Percentiles rank a stretch among this genome's conserved stretches.
phyloP scores from a whole-genome alignment of 2,329 filamentous ascomycete species.

The Aspergillus ochraceus region DNA sequence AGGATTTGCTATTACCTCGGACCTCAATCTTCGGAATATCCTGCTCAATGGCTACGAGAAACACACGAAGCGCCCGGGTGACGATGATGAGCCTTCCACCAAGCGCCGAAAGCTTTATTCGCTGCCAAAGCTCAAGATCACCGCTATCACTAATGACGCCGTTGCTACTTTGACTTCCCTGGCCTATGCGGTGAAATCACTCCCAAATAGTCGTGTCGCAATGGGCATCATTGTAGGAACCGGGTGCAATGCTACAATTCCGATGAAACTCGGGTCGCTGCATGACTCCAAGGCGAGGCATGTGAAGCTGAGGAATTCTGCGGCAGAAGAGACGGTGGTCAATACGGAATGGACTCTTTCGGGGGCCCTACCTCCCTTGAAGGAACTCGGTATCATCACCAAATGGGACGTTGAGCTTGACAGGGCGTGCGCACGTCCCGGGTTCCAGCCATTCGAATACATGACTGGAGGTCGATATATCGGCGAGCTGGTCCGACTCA shows the following conservation, averaged over 20 bases:
- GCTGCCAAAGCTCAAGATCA: slow-evolving; percentile 67
- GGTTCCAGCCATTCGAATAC: slow-evolving; percentile 81
- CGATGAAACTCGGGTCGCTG: slow-evolving; percentile 63
- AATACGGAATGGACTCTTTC: slow-evolving; percentile 86
- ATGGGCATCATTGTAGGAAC: slow-evolving; percentile 84
- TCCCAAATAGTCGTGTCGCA: slow-evolving; percentile 62
- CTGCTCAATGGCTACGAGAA: slow-evolving; percentile 55
- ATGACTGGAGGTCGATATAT: slow-evolving; percentile 79
- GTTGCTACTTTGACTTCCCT: slow-evolving; percentile 78
- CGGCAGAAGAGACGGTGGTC: slow-evolving; percentile 68
- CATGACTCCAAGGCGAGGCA: slow-evolving; percentile 61
- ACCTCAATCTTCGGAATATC: slow-evolving; percentile 56
- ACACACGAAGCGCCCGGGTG: slow-evolving; percentile 45
- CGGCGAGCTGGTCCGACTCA: slow-evolving; percentile 71
- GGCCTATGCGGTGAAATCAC: slow-evolving; percentile 67
- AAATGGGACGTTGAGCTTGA: slow-evolving; percentile 71
- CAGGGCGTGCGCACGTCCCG: slow-evolving; percentile 64
- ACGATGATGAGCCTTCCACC: slow-evolving; percentile 42
- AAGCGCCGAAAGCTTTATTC: slow-evolving; percentile 48
- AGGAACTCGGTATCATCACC: slow-evolving; percentile 61
- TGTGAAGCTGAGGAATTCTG: slow-evolving; percentile 48
- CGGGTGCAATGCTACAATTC: slow-evolving; percentile 77
- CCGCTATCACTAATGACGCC: slow-evolving; percentile 78
- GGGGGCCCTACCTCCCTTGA: slow-evolving; percentile 68
- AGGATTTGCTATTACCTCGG: slow-evolving; percentile 57